Conservation (phyloP, 1,284 basidiomycete species). For the Neonothopanus nambi region DNA sequence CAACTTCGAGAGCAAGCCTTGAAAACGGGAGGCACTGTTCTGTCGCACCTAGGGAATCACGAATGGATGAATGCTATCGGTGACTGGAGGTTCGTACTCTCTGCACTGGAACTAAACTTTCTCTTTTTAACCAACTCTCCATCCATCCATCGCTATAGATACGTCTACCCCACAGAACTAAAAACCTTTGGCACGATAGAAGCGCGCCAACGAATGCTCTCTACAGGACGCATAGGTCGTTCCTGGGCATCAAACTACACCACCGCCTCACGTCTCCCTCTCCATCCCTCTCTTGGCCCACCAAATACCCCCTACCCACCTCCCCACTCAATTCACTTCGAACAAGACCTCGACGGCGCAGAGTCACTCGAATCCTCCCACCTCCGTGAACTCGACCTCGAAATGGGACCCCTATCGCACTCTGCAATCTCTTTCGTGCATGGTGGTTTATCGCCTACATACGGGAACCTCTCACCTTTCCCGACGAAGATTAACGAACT, state of each 20-base stretch:
- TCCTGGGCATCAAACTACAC: constrained; percentile 90
- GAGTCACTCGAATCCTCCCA: constrained; percentile 23
- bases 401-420: constrained; percentile 57
- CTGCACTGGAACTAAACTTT: too few relatives aligned
- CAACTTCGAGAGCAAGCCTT: constrained; percentile 75
- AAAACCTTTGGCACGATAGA: constrained; percentile 75
- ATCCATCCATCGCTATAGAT: too few relatives aligned
- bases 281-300: constrained; percentile 69
- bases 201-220: constrained; percentile 70
- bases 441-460: constrained; percentile 80
- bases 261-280: constrained; percentile 76
- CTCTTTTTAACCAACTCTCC: too few relatives aligned
- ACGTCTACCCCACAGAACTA: constrained; percentile 80
- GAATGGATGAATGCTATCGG: constrained; percentile 90
- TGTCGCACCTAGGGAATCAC: constrained; percentile 87
- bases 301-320: constrained; percentile 74
- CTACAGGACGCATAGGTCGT: constrained; percentile 78
- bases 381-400: constrained; percentile 7
- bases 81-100: constrained; percentile 31
- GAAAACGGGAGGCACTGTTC: constrained; percentile 66
- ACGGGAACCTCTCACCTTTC: constrained; percentile 72
- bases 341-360: constrained; percentile 30
- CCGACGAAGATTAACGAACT: constrained; percentile 80
- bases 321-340: constrained; percentile 27
- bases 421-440: constrained; percentile 86